Base-by-base conservation (phyloP, 192 early-diverging fungal species). In the Coemansia sp. region DNA sequence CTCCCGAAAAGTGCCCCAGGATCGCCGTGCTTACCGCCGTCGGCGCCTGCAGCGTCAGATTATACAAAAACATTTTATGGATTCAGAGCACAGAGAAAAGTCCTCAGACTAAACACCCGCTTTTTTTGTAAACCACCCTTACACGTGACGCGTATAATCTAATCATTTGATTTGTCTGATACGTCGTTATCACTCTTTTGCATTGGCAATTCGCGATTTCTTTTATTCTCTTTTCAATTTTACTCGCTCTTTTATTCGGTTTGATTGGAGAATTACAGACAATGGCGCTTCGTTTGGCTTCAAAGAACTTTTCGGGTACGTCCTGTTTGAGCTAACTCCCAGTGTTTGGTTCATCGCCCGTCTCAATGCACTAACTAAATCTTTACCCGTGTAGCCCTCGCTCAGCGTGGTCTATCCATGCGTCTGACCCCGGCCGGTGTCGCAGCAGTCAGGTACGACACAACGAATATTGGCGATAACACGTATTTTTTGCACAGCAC, bases 1-100 rank as follows among this genome's bases (percentile, higher is more conserved):
- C 85, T 18, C 96, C 97, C 28, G 92, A 87, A 70, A 98, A 99
- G 73, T 97, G 93, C 1, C 97, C 97, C 51, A 93, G 80, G 26
- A 88, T 84, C 17, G 91, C 84, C 46, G 86, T 79, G 62, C 82
- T 93, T 60, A 95, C 89, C 56, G 84, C 86, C 8, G 88, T 88
- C 17, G 95, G 81, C 36, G 86, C 84, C 69, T 93, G 90, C 23
- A 99, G 84, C 57, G 94, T 92, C 56, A 96, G 72, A 70, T 96
- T 93, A 74, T 97, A 96, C 28, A 99, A 83, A 59, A 69, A 66
- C 74, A 81, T 74, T 25, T 17, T 51, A 53, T 21, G 24, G 28
- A n/a, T n/a, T n/a, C n/a, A n/a, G n/a, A n/a, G n/a, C n/a, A n/a
- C n/a, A n/a, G n/a, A n/a, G n/a, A n/a, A n/a, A 26, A 9, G 58